These are phyloP conservation scores for Prunus kanzakura DNA, from an alignment of 306 rosid genomes.

Conservation along the genomic window DNA sequence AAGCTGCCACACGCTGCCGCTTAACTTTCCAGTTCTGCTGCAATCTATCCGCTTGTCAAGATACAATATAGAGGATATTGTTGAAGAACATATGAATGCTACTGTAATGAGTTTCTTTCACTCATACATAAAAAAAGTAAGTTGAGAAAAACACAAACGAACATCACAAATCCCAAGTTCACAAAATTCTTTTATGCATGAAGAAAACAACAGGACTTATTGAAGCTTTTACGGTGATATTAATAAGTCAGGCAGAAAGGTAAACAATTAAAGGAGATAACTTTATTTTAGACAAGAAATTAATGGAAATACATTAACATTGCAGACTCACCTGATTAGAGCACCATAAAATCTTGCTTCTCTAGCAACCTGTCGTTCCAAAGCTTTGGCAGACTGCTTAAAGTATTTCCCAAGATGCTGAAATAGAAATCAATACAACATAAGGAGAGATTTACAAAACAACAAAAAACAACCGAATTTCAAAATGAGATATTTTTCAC, in stretches of 20 bases:
- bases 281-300: neutral
- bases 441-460: constrained; percentile 7
- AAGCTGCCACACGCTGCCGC: constrained; percentile 73
- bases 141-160: neutral
- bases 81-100: neutral
- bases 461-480: neutral
- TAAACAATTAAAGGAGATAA: neutral
- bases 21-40: constrained; percentile 99
- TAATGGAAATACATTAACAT: neutral
- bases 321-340: constrained; percentile 60
- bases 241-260: constrained; percentile 1
- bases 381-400: constrained; percentile 87
- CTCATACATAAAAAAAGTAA: neutral
- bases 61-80: constrained; percentile 13
- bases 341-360: constrained; percentile 99
- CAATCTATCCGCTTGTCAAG: constrained; percentile 58
- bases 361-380: constrained; percentile 86
- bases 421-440: constrained; percentile 11
- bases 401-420: constrained; percentile 93
- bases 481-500: neutral
- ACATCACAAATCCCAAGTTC: neutral
- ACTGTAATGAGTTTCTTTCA: constrained; percentile 14
- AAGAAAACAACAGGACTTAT: neutral
- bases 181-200: neutral
- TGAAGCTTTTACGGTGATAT: neutral